Base-by-base conservation (phyloP, 768 basidiomycete genomes). In the Macrolepiota albuminosa region DNA sequence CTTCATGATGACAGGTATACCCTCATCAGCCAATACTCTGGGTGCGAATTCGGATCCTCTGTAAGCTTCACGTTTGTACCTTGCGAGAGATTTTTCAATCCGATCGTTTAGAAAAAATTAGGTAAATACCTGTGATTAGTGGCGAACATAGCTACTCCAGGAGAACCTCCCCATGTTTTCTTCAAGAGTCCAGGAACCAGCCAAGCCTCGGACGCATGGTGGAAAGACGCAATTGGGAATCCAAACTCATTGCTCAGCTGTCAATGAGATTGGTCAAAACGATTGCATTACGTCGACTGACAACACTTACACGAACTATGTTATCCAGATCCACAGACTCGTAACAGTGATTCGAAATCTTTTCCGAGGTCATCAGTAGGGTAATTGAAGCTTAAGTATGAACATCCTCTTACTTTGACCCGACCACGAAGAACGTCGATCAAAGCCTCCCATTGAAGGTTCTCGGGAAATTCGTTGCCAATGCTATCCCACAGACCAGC, bases 191-290 rank as follows among this genome's bases (percentile, higher is more conserved):
- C 84, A 1, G 94, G 91, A 26, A 95, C 88, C n/a, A 97, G 81
- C 73, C 92, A 97, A 1, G 93, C 85, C 70, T 96, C 93, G 57
- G 92, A 87, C 8, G 93, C 95, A 68, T 92, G 89, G 67, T 95
- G 92, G 68, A 95, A 86, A 6, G 91, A 88, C 6, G 89, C 84
- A 33, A 95, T 78, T 1, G 85, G 81, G 68, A 93, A 94, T 65
- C 92, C 75, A 78, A 95, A 98, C 72, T 97, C 95, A 69, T 96
- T 91, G 39, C 91, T 86, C 53, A 97, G 79, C 84, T 94, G 37
- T 49, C 4, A 33, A 33, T 37, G 45, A 47, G 48, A 55, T 13
- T 42, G 33, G 33, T 54, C 8, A 43, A 34, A n/a, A 59, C 36
- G 43, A 14, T 34, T n/a, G 39, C 21, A 50, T 16, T 29, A 18